Conservation (phyloP, 352 stramenopile genomes). For the Phytophthora foliorum region DNA sequence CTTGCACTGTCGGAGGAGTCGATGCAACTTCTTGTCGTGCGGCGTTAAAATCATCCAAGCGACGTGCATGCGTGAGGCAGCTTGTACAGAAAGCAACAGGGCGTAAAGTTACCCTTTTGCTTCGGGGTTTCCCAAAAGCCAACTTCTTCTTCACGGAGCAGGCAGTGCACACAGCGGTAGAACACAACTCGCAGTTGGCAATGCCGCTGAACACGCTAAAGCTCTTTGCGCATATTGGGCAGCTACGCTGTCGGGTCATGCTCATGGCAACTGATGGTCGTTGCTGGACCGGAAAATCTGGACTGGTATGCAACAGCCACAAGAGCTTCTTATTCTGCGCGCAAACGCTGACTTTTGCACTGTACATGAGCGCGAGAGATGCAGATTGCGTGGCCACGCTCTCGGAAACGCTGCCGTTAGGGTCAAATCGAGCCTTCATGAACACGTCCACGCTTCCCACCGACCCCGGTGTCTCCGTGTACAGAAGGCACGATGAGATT, state of each 20-base stretch:
- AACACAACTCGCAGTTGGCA: conserved; percentile 38
- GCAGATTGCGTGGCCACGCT: conserved; percentile 36
- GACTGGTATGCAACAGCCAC: conserved; percentile 41
- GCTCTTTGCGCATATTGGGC: conserved; percentile 40
- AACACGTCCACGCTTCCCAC: conserved; percentile 42
- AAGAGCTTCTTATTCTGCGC: conserved; percentile 56
- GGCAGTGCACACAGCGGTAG: conserved; percentile 32
- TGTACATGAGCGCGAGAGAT: conserved; percentile 40
- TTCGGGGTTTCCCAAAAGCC: conserved; percentile 30
- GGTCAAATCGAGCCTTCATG: conserved; percentile 46
- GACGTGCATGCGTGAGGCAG: conserved; percentile 33
- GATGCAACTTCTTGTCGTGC: conserved; percentile 35
- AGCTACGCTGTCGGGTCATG: conserved; percentile 27
- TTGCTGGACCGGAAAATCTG: conserved; percentile 14
- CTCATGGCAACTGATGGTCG: conserved; percentile 16
- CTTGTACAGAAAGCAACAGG: conserved; percentile 41
- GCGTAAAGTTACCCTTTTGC: conserved; percentile 32
- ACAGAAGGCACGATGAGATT: conserved; percentile 53
- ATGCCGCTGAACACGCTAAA: conserved; percentile 39
- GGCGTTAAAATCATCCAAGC: conserved; percentile 36
- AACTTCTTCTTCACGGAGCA: conserved; percentile 47
- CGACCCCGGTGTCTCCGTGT: conserved; percentile 34
- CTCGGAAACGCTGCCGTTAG: conserved; percentile 35
- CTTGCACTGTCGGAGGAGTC: conserved; percentile 10
- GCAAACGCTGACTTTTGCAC: conserved; percentile 31